Evolutionary conservation across 1,139 yeast genomes (phyloP).

Genomic region (Debaryomyces fabryi): DNA sequence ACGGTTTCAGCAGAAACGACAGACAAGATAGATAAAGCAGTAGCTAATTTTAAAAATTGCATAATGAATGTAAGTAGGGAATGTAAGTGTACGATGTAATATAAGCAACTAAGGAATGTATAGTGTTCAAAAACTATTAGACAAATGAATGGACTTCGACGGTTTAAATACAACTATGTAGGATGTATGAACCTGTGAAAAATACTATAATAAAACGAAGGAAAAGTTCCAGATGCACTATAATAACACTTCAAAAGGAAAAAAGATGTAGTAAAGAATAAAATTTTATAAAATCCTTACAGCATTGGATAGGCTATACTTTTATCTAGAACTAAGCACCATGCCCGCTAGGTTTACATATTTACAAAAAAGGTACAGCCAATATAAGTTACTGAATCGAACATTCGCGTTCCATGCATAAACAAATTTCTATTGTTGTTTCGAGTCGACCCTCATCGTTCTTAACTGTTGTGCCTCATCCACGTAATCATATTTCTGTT

Average conservation of each 20-base stretch:
- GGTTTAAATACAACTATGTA: slow-evolving; percentile 1
- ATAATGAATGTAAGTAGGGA: slow-evolving; percentile 10
- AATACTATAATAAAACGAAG: slow-evolving; percentile 1
- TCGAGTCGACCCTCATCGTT: background rate
- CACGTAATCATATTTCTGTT: background rate
- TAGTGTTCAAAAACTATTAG: background rate
- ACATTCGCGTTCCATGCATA: slow-evolving; percentile 2
- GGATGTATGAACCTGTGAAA: background rate
- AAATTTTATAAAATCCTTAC: background rate
- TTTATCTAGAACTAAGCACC: background rate
- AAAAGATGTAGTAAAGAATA: background rate
- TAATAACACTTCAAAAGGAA: slow-evolving; percentile 6
- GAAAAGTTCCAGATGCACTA: slow-evolving; percentile 6
- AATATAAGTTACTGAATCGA: background rate
- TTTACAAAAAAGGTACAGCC: slow-evolving; percentile 2
- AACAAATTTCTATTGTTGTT: background rate
- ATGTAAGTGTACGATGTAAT: background rate
- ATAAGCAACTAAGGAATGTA: background rate
- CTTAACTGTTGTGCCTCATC: background rate
- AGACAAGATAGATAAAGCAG: slow-evolving; percentile 18
- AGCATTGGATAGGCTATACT: slow-evolving; percentile 4
- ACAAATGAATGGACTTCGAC: slow-evolving; percentile 5
- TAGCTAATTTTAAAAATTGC: slow-evolving; percentile 22
- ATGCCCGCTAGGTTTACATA: background rate
- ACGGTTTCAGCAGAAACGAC: slow-evolving; percentile 18